These are phyloP conservation scores for Candida koratica DNA, from an alignment of 805 yeast genomes.

Conservation along the genomic window DNA sequence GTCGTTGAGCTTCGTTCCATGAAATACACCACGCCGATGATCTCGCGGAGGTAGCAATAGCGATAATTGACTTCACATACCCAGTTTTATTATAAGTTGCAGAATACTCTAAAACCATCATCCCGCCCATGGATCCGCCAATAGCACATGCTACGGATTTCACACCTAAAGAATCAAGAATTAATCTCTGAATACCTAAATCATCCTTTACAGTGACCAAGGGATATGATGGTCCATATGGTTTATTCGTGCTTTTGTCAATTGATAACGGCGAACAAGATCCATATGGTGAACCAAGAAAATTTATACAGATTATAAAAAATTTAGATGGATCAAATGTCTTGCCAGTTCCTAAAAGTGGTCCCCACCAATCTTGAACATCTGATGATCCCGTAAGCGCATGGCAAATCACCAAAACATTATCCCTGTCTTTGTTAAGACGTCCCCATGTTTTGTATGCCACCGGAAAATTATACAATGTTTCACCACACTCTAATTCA, in stretches of 20 bases:
- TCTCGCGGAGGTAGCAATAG: constrained; percentile 90
- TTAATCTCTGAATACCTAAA: constrained; percentile 68
- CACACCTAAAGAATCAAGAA: constrained; percentile 79
- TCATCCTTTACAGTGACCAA: constrained; percentile 93
- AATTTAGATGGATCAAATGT: constrained; percentile 90
- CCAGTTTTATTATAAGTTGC: constrained; percentile 53
- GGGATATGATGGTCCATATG: constrained; percentile 95
- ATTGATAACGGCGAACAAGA: constrained; percentile 84
- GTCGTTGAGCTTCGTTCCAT: constrained; percentile 98
- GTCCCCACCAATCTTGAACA: constrained; percentile 99
- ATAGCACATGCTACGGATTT: constrained; percentile 74
- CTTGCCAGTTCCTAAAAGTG: constrained; percentile 74
- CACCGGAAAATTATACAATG: constrained; percentile 70
- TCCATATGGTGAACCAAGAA: constrained; percentile 97
- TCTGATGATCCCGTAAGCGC: constrained; percentile 95
- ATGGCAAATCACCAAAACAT: constrained; percentile 88
- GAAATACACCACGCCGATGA: constrained; percentile 98
- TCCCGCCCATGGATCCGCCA: constrained; percentile 99
- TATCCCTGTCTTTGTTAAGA: constrained; percentile 63
- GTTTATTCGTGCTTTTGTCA: constrained; percentile 69
- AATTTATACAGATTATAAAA: constrained; percentile 82
- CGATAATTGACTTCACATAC: constrained; percentile 69
- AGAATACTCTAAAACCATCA: constrained; percentile 88
- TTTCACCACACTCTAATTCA: constrained; percentile 78
- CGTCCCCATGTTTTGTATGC: constrained; percentile 97